Evolutionary conservation across 2,329 filamentous ascomycete genomes (phyloP).

Genomic region (Clonostachys rhizophaga): DNA sequence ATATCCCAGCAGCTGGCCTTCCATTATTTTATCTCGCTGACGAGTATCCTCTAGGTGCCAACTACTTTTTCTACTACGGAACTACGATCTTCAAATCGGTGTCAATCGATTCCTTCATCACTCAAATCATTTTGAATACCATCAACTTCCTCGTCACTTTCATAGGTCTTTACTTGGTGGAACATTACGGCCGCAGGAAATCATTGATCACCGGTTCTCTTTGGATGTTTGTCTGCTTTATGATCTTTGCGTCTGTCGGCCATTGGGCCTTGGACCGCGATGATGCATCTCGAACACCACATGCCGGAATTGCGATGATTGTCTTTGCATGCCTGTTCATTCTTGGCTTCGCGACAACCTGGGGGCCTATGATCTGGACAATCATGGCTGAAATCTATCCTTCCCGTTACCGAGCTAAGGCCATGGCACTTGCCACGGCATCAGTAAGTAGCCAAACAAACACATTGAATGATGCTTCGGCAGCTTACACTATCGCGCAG

Average conservation of each 20-base stretch:
- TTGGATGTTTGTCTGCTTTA: conserved; percentile 58
- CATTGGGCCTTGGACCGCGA: conserved; percentile 37
- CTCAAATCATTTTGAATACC: conserved; percentile 61
- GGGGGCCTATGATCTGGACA: conserved; percentile 63
- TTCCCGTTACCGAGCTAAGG: conserved; percentile 54
- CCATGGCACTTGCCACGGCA: conserved; percentile 54
- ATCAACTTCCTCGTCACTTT: conserved; percentile 68
- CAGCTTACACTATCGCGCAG: conserved; percentile 24
- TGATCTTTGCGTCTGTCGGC: conserved; percentile 50
- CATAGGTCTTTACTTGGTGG: conserved; percentile 65
- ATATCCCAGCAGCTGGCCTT: background rate
- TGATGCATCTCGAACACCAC: conserved; percentile 23
- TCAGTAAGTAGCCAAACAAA: no score
- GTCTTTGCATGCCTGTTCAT: conserved; percentile 62
- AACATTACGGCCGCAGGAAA: conserved; percentile 60
- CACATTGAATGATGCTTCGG: no score
- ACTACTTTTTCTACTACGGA: conserved; percentile 63
- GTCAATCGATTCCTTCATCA: conserved; percentile 55
- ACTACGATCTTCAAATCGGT: conserved; percentile 45
- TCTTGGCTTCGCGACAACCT: conserved; percentile 61
- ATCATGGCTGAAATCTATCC: conserved; percentile 63
- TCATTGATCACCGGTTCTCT: conserved; percentile 57
- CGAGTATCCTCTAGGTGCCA: conserved; percentile 38
- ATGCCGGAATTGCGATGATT: conserved; percentile 55
- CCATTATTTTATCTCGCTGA: conserved; percentile 3